Conservation (phyloP, 257 asterid species). For the Gentiana dahurica region DNA sequence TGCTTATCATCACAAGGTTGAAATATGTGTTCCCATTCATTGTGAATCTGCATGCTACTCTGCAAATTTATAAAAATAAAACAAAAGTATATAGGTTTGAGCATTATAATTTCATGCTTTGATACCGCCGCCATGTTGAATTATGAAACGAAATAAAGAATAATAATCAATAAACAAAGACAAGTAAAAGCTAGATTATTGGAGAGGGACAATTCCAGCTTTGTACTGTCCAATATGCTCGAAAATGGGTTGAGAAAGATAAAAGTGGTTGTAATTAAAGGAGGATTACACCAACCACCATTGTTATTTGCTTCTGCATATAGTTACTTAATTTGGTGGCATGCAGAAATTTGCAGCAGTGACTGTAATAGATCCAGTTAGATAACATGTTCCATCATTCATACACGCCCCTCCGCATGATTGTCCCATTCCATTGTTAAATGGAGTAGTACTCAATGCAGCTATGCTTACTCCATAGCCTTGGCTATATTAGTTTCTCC, state of each 20-base stretch:
- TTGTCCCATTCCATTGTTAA: slow-evolving; percentile 33
- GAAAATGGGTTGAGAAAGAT: slow-evolving; percentile 24
- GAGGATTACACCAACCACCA: slow-evolving; percentile 32
- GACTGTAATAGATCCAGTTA: slow-evolving; percentile 6
- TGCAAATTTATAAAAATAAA: slow-evolving; percentile 1
- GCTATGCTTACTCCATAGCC: slow-evolving; percentile 23
- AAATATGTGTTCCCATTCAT: slow-evolving; percentile 53
- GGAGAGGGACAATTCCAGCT: slow-evolving; percentile 33
- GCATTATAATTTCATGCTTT: no score
- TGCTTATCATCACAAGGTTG: slow-evolving; percentile 53
- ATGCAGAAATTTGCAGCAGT: slow-evolving; percentile 45
- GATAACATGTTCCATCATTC: slow-evolving; percentile 1
- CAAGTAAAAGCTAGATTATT: no score
- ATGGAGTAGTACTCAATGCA: slow-evolving; percentile 24
- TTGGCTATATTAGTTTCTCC: slow-evolving; percentile 11
- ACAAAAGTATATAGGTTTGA: no score
- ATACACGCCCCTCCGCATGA: neutral
- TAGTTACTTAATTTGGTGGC: slow-evolving; percentile 30
- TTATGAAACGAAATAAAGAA: no score
- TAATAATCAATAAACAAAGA: no score
- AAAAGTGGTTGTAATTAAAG: slow-evolving; percentile 25
- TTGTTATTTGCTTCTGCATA: slow-evolving; percentile 2
- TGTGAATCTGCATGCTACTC: slow-evolving; percentile 62
- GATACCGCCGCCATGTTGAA: no score
- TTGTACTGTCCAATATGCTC: slow-evolving; percentile 19